Conservation (phyloP, 805 yeast species). For the Ogataea trehaloabstinens region DNA sequence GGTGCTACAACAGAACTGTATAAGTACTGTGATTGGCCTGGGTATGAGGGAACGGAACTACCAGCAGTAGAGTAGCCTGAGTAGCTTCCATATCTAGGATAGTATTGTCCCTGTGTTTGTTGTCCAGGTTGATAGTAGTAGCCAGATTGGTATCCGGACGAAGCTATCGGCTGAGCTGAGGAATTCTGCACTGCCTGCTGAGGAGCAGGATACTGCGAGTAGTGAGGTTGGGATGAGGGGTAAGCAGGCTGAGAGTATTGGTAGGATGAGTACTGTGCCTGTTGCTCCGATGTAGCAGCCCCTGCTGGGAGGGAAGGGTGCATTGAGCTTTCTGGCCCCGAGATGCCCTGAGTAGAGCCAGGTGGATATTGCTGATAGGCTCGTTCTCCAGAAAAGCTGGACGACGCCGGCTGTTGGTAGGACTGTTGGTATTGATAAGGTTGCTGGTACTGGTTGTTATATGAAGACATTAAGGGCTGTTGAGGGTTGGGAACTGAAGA, state of each 20-base stretch:
- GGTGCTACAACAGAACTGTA: conserved; percentile 9
- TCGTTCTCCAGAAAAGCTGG: neutral
- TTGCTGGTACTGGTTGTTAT: conserved; percentile 7
- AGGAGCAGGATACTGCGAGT: conserved; percentile 17
- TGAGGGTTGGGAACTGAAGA: conserved; percentile 5
- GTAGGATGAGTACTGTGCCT: conserved; percentile 3
- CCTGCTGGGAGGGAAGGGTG: conserved; percentile 7
- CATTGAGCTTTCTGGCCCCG: conserved; percentile 1
- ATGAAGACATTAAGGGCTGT: conserved; percentile 1
- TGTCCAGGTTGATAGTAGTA: conserved; percentile 17
- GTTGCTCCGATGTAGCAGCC: conserved; percentile 4
- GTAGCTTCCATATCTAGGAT: conserved; percentile 16
- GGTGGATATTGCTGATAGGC: conserved; percentile 1
- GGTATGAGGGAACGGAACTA: conserved; percentile 7
- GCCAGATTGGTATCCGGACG: conserved; percentile 8
- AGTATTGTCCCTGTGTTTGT: conserved; percentile 14
- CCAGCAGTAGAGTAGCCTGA: conserved; percentile 13
- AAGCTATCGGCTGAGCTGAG: conserved; percentile 14
- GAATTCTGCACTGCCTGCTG: conserved; percentile 15
- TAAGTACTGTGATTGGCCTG: conserved; percentile 14
- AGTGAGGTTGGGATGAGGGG: conserved; percentile 16
- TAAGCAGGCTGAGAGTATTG: conserved; percentile 8
- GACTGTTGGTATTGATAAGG: conserved; percentile 9
- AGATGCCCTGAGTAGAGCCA: conserved; percentile 3
- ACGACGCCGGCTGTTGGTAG: conserved; percentile 1